Base-by-base conservation (phyloP, 345 rosid species). In the Iberis pinnata region DNA sequence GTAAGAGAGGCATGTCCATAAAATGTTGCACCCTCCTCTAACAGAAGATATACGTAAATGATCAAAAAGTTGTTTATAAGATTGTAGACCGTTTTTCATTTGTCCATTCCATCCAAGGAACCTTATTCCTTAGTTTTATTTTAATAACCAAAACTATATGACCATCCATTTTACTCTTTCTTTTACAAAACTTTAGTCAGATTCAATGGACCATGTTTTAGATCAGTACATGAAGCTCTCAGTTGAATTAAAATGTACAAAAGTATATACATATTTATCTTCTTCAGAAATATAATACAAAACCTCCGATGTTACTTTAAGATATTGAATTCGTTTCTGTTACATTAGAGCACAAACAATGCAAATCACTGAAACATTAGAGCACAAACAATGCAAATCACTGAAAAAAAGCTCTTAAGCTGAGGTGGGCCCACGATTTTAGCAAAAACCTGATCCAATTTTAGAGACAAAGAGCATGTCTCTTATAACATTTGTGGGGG, bases 1-100 rank as follows among this genome's bases (percentile, higher is more conserved):
- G 46, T 38, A 61, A 33, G 58, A 49, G 63, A 65, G 58, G 58
- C 64, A 43, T 43, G 58, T 57, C 58, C 64, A 35, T 49, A 29
- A 50, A 20, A 57, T 65, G 64, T 50, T 57, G 44, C 70, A 65
- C 42, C 25, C 38, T 43, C 37, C 50, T 64, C 43, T 48, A 56
- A 48, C 44, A 32, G 7, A 22, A 12, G 10, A 26, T 11, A 35
- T 11, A 42, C 3, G 15, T 25, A 5, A 38, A 11, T 32, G 14
- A 6, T 29, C 13, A 3, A 26, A 60, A 49, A 18, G 49, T 17
- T n/a, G 49, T 39, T 50, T 49, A 10, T 18, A 60, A 39, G 47
- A 59, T 59, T 59, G n/a, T 17, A 48, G 46, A 47, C 49, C 49
- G 31, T 31, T 22, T 15, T 56, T 56, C 7, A 39, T 53, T 26